Conservation (phyloP, 768 basidiomycete genomes). For the Amanita muscaria region DNA sequence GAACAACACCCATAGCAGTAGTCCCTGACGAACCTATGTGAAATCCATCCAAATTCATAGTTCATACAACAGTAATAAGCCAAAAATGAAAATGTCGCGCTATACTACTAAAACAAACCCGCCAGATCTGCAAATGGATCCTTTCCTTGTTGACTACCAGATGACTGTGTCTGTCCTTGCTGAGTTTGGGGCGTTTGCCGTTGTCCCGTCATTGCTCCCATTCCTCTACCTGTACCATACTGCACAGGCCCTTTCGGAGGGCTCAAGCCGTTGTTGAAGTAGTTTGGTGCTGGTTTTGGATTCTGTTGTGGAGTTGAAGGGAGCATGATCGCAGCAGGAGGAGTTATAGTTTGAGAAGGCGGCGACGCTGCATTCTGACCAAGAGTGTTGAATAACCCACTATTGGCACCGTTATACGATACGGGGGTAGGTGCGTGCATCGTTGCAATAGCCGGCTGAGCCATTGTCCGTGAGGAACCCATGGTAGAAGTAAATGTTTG, state of each 20-base stretch:
- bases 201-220: constrained; percentile 5
- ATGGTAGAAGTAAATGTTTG: too few relatives aligned
- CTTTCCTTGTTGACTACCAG: constrained; percentile 35
- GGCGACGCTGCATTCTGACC: constrained; percentile 16
- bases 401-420: constrained; percentile 16
- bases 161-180: background rate
- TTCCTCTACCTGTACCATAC: constrained; percentile 1
- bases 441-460: constrained; percentile 8
- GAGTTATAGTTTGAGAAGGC: constrained; percentile 22
- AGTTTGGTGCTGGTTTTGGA: constrained; percentile 19
- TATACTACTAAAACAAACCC: constrained; percentile 48
- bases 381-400: constrained; percentile 8
- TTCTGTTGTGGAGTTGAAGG: constrained; percentile 24
- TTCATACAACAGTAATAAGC: constrained; percentile 1
- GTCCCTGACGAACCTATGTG: too few relatives aligned
- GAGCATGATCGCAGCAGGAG: constrained; percentile 32
- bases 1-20: too few relatives aligned
- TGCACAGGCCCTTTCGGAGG: constrained; percentile 13
- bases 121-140: constrained; percentile 84
- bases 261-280: constrained; percentile 19
- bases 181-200: constrained; percentile 12
- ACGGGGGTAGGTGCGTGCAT: constrained; percentile 20
- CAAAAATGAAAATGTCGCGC: background rate
- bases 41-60: too few relatives aligned
- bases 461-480: constrained; percentile 1